Percentiles rank a stretch among this genome's conserved stretches.
Conservation (phyloP, 2,329 filamentous ascomycete genomes). For the Neonectria magnoliae region DNA sequence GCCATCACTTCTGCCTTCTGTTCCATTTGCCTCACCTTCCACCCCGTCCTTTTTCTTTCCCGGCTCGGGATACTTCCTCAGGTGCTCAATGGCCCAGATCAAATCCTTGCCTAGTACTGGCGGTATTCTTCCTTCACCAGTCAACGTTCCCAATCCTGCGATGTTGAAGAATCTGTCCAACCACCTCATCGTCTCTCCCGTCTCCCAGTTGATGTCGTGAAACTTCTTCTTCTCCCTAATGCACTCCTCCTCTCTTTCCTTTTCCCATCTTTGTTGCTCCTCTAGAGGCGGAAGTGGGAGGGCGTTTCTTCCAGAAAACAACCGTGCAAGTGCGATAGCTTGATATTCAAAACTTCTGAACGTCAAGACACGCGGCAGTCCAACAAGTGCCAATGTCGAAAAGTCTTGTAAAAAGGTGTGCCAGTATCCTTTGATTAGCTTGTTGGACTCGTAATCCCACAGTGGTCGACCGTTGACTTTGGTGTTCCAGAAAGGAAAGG, state of each 20-base stretch:
- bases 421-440: slow-evolving; percentile 57
- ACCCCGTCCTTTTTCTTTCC: slow-evolving; percentile 26
- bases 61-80: slow-evolving; percentile 58
- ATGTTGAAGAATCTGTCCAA: slow-evolving; percentile 57
- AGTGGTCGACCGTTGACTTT: slow-evolving; percentile 56
- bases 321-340: slow-evolving; percentile 61
- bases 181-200: slow-evolving; percentile 60
- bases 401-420: slow-evolving; percentile 64
- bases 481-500: slow-evolving; percentile 61
- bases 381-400: slow-evolving; percentile 60
- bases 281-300: slow-evolving; percentile 49
- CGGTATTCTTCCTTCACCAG: slow-evolving; percentile 58
- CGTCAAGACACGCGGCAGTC: slow-evolving; percentile 60
- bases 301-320: slow-evolving; percentile 56
- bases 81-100: slow-evolving; percentile 59
- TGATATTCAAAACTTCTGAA: slow-evolving; percentile 68
- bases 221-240: slow-evolving; percentile 53
- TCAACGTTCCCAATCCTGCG: slow-evolving; percentile 59
- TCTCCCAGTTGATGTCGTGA: slow-evolving; percentile 64
- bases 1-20: background rate
- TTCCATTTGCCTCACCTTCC: background rate
- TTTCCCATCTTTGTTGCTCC: slow-evolving; percentile 60
- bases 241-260: slow-evolving; percentile 46
- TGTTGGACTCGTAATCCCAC: slow-evolving; percentile 59
- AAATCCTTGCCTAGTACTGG: slow-evolving; percentile 55